phyloP scores from a whole-genome alignment of 345 rosid genomes.

The Corymbia maculata region DNA sequence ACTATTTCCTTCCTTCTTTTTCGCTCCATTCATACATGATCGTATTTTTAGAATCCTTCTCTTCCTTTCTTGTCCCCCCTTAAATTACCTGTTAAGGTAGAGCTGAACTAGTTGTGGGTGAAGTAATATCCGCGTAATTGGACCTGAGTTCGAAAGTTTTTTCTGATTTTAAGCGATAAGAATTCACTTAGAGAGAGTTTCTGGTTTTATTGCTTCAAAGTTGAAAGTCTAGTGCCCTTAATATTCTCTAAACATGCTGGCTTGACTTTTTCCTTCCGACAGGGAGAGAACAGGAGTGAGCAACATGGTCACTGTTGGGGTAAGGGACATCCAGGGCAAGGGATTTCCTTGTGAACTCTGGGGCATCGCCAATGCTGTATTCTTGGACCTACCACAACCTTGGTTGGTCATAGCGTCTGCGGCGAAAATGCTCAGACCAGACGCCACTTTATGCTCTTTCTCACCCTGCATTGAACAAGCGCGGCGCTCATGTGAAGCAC shows the following conservation, averaged over 20 bases:
- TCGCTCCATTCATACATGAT: neutral
- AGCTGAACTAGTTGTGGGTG: neutral
- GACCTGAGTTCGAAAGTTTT: neutral
- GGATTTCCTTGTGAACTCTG: conserved; percentile 72
- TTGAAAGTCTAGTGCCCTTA: neutral
- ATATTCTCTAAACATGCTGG: neutral
- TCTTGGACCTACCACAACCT: conserved; percentile 81
- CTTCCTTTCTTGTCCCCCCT: neutral
- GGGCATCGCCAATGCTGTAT: conserved; percentile 57
- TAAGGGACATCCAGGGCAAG: conserved; percentile 82
- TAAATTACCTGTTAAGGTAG: neutral
- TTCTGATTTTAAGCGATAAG: neutral
- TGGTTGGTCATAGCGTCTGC: conserved; percentile 84
- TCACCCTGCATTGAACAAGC: conserved; percentile 97
- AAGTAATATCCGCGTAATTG: neutral
- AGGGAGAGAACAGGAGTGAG: conserved; percentile 77
- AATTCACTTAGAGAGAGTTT: too few relatives aligned
- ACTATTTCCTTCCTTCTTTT: neutral
- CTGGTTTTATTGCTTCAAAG: neutral
- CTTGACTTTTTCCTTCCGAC: neutral
- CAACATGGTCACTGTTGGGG: conserved; percentile 62
- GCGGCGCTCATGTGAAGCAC: conserved; percentile 75
- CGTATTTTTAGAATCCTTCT: neutral
- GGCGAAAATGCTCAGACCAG: conserved; percentile 71
- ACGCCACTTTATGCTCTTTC: conserved; percentile 77